A percentile compares a stretch with the other conserved stretches of the same genome.
Evolutionary conservation across 2,329 filamentous ascomycete genomes (phyloP).

Genomic region (Aschersonia sp.): DNA sequence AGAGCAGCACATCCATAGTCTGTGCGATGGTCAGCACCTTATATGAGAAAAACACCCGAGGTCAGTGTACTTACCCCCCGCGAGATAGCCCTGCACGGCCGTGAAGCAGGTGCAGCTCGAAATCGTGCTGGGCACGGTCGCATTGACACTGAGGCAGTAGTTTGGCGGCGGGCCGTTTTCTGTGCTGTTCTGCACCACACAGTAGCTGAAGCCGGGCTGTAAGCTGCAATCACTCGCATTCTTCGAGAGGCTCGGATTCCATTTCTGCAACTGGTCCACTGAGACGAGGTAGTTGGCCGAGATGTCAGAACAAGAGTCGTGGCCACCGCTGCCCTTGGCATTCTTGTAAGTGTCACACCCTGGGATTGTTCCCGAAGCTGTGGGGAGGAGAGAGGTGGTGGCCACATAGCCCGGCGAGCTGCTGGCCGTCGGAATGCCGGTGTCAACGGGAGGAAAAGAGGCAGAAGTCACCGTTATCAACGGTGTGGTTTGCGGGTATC

Average conservation of each 20-base stretch:
- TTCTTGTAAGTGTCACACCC: not conserved
- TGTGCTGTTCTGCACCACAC: not conserved
- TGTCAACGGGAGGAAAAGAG: not conserved
- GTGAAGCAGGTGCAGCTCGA: not conserved
- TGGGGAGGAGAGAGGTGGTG: not conserved
- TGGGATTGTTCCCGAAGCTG: not conserved
- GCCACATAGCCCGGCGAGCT: not conserved
- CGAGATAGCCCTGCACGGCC: not conserved
- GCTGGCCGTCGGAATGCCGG: not conserved
- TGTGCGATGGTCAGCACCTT: not conserved
- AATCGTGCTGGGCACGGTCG: not conserved
- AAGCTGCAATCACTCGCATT: not conserved
- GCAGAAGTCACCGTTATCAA: not conserved
- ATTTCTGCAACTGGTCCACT: not conserved
- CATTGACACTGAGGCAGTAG: not conserved
- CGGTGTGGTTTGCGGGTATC: not conserved
- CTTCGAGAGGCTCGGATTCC: not conserved
- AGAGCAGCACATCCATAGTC: not conserved
- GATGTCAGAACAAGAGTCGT: not conserved
- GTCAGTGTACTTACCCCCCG: not conserved
- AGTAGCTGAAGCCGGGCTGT: not conserved
- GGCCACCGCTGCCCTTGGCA: not conserved
- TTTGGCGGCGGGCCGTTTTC: not conserved
- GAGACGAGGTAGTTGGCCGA: not conserved
- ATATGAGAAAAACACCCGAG: not conserved